A percentile compares a stretch with the other conserved stretches of the same genome.
Evolutionary conservation across 208 protist species (phyloP).

Genomic region (Acanthamoeba castellanii): DNA sequence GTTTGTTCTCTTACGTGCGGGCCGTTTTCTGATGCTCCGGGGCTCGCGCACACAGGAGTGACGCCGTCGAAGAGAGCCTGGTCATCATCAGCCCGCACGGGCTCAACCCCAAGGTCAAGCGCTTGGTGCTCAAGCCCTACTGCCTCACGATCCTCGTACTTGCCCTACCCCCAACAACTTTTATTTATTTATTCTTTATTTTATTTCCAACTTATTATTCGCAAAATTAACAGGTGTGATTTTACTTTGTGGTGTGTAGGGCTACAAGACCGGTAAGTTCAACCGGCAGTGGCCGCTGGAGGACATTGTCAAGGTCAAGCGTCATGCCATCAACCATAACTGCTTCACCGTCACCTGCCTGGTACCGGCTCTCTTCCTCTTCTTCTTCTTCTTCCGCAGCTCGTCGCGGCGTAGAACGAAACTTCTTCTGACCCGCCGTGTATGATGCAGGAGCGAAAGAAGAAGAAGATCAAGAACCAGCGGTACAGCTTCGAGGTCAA

Average conservation of each 20-base stretch:
- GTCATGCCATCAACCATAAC: constrained; percentile 44
- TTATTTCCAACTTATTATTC: background rate
- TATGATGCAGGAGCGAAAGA: constrained; percentile 1
- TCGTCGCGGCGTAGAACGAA: too few species aligned
- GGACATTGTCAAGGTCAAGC: constrained; percentile 57
- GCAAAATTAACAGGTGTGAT: background rate
- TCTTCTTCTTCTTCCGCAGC: too few species aligned
- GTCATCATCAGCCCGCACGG: constrained; percentile 42
- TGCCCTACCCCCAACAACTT: background rate
- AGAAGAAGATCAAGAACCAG: constrained; percentile 65
- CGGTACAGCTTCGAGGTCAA: constrained; percentile 58
- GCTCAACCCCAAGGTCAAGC: constrained; percentile 62
- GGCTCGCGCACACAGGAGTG: background rate
- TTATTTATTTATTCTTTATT: background rate
- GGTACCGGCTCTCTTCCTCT: background rate
- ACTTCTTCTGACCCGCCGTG: too few species aligned
- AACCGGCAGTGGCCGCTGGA: constrained; percentile 49
- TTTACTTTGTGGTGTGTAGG: background rate
- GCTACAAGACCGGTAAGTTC: constrained; percentile 35
- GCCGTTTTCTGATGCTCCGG: background rate
- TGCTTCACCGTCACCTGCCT: constrained; percentile 46
- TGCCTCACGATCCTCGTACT: constrained; percentile 9
- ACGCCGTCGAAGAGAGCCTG: constrained; percentile 38
- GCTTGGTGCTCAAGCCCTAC: constrained; percentile 25
- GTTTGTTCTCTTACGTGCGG: background rate